Base-by-base conservation (phyloP, 2,329 filamentous ascomycete genomes). In the Aspergillus sojae region DNA sequence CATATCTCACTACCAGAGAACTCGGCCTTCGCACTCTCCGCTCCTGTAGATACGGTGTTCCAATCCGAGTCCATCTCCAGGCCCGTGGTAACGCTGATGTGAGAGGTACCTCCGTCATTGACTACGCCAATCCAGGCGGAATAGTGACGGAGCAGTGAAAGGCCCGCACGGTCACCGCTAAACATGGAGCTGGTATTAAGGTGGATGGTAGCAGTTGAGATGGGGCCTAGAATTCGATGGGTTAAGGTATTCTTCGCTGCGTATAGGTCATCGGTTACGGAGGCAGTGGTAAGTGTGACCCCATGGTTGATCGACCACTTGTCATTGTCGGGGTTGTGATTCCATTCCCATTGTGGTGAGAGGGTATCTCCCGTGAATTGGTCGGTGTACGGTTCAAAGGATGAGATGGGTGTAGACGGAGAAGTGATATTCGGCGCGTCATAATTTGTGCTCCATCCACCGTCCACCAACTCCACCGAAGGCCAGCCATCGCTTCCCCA, bases 271-370 rank as follows among this genome's bases (percentile, higher is more conserved):
- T 76, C 72, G 0, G 85, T 88, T 0, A 86, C 79, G 0, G 81
- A 84, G 1, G 82, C 83, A 2, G 85, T 83, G 32, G 72, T 74
- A 1, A 88, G 76, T 0, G 76, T 79, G 2, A 88, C 68, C 1
- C 83, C 82, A 34, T 80, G 75, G 46, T 77, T 71, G 12, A 86
- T 75, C 1, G 68, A 71, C 68, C 74, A 88, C 10, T 80, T 82
- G 11, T 72, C 75, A 0, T 73, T 78, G 61, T 88, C 84, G 0
- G 86, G 86, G 70, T 88, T 88, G 67, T 88, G 86, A 68, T 88
- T 89, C 85, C 86, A 88, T 71, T 88, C 86, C 83, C 84, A 88
- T 2, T 81, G 75, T 0, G 79, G 77, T 7, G 76, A 71, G 0
- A 88, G 76, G 0, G 73, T 65, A 0, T 74, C 68, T 0, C 81